Evolutionary conservation across 768 basidiomycete species (phyloP).

Genomic region (Crepidotus variabilis): DNA sequence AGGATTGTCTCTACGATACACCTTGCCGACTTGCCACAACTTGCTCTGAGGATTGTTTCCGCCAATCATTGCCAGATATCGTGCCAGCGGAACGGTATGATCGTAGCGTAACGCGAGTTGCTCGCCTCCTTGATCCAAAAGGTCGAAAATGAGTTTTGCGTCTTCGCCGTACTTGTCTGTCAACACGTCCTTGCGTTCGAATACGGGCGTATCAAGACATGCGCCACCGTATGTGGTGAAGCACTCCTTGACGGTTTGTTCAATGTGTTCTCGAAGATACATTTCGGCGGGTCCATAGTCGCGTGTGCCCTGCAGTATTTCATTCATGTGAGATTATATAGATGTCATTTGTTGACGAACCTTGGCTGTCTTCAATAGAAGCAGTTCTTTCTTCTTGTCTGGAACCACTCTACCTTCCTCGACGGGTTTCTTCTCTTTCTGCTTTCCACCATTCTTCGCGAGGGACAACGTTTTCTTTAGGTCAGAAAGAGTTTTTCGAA

Average conservation of each 20-base stretch:
- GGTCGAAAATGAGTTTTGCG: slow-evolving; percentile 94
- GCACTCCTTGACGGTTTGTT: slow-evolving; percentile 79
- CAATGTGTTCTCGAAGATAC: slow-evolving; percentile 88
- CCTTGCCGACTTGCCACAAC: slow-evolving; percentile 98
- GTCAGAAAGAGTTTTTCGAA: slow-evolving; percentile 67
- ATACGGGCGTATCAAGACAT: slow-evolving; percentile 96
- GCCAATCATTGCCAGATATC: slow-evolving; percentile 95
- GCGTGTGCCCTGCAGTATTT: slow-evolving; percentile 71
- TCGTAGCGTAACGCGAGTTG: slow-evolving; percentile 93
- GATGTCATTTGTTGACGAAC: slow-evolving; percentile 34
- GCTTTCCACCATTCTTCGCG: slow-evolving; percentile 36
- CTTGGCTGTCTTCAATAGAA: slow-evolving; percentile 93
- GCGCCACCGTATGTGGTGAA: slow-evolving; percentile 88
- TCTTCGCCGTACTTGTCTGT: slow-evolving; percentile 98
- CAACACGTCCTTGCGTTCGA: slow-evolving; percentile 94
- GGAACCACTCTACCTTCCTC: slow-evolving; percentile 31
- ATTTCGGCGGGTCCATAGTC: slow-evolving; percentile 94
- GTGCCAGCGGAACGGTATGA: slow-evolving; percentile 93
- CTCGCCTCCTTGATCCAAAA: slow-evolving; percentile 97
- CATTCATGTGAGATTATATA: slow-evolving; percentile 2
- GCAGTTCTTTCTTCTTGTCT: slow-evolving; percentile 54
- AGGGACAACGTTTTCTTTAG: slow-evolving; percentile 55
- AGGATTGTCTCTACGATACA: slow-evolving; percentile 93
- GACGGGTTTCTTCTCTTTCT: slow-evolving; percentile 33
- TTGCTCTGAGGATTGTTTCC: slow-evolving; percentile 72